These are phyloP conservation scores for Blumeriella jaapii DNA, from an alignment of 2,329 filamentous ascomycete species.

Conservation along the genomic window DNA sequence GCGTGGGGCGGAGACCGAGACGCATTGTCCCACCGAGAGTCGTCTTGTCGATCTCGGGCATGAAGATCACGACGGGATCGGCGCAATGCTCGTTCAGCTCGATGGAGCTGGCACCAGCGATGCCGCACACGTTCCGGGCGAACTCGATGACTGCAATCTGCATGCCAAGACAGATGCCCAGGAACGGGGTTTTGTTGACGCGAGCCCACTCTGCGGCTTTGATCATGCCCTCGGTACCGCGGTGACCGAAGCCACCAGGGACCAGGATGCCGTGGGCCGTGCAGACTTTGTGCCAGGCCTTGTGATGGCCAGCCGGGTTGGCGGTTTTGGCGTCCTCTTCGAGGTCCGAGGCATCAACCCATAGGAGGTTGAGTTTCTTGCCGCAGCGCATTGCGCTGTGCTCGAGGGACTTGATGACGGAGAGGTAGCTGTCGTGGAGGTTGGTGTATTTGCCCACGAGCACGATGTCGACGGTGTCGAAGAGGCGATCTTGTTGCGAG, in stretches of 20 bases:
- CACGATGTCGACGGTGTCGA: constrained; percentile 65
- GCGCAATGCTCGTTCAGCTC: constrained; percentile 25
- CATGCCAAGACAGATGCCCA: constrained; percentile 67
- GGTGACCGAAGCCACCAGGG: constrained; percentile 52
- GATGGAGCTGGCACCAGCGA: constrained; percentile 32
- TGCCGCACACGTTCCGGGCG: constrained; percentile 62
- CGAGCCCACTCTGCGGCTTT: constrained; percentile 77
- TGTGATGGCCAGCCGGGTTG: constrained; percentile 66
- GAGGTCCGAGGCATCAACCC: constrained; percentile 76
- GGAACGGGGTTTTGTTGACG: constrained; percentile 66
- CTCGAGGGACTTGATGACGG: constrained; percentile 76
- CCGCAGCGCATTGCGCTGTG: constrained; percentile 82
- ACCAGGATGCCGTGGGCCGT: constrained; percentile 53
- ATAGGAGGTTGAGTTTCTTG: constrained; percentile 67
- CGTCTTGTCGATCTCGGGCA: constrained; percentile 76
- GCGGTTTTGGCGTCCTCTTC: constrained; percentile 51
- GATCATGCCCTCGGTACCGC: constrained; percentile 88
- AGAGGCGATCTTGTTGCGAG: constrained; percentile 50
- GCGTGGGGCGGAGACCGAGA: constrained; percentile 60
- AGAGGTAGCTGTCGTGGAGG: constrained; percentile 77
- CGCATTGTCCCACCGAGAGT: constrained; percentile 81
- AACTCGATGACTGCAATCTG: constrained; percentile 88
- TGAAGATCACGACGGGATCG: constrained; percentile 60
- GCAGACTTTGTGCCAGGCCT: constrained; percentile 72
- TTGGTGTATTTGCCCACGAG: constrained; percentile 88